These are phyloP conservation scores for Cryptosporidium canis DNA, from an alignment of 169 alveolate species.

Conservation along the genomic window DNA sequence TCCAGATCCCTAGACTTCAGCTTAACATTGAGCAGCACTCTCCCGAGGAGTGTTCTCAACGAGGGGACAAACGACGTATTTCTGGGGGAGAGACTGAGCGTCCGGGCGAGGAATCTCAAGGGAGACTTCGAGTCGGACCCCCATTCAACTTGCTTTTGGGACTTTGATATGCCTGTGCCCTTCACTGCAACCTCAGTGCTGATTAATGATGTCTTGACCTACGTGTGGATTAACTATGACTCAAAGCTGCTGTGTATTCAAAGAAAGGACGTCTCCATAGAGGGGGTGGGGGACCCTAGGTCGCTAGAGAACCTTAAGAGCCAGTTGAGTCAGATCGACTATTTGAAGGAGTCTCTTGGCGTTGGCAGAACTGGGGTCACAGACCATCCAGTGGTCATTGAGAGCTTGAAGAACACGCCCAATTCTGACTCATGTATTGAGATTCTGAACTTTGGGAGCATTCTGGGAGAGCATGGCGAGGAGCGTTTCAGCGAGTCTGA, in stretches of 20 bases:
- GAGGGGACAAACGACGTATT: slow-evolving; percentile 58
- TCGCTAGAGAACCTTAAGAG: neutral
- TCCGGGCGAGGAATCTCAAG: neutral
- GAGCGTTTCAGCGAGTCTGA: neutral
- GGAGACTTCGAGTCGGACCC: slow-evolving; percentile 9
- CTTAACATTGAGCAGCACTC: neutral
- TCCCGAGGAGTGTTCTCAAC: slow-evolving; percentile 61
- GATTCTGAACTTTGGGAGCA: slow-evolving; percentile 9
- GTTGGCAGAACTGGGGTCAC: neutral
- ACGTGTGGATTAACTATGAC: slow-evolving; percentile 59
- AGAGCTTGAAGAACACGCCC: slow-evolving; percentile 37
- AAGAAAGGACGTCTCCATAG: slow-evolving; percentile 32
- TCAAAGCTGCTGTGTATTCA: slow-evolving; percentile 43
- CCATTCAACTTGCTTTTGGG: slow-evolving; percentile 28
- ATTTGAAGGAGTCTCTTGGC: neutral
- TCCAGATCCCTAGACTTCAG: neutral
- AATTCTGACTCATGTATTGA: slow-evolving; percentile 58
- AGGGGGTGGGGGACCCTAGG: neutral
- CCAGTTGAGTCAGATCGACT: neutral
- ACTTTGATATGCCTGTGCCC: slow-evolving; percentile 71
- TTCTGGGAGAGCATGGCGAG: neutral
- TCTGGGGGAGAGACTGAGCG: slow-evolving; percentile 55
- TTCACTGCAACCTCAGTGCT: slow-evolving; percentile 50
- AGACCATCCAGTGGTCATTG: slow-evolving; percentile 18
- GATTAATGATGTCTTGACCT: slow-evolving; percentile 53